phyloP scores from a whole-genome alignment of 2,329 filamentous ascomycete genomes.

The Immersiporthe knoxdaviesiana region DNA sequence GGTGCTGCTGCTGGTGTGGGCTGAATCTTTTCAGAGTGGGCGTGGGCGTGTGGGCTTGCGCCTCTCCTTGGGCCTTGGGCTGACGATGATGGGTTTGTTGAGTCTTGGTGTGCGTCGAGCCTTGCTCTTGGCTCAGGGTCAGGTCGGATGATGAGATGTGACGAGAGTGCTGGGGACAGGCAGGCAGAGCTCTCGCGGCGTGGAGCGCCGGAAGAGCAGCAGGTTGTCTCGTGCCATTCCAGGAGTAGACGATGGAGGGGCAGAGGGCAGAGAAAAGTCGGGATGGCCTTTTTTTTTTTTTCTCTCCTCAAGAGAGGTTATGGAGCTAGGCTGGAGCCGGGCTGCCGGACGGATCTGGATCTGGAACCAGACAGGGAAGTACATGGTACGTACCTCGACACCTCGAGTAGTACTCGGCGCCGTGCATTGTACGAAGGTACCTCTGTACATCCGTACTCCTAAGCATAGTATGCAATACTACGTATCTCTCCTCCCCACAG shows the following conservation, averaged over 20 bases:
- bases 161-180: slow-evolving; percentile 17
- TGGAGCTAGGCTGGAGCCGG: slow-evolving; percentile 15
- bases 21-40: background rate
- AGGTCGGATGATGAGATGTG: background rate
- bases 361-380: background rate
- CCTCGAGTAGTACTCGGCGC: background rate
- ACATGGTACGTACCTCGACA: background rate
- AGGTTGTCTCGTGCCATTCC: slow-evolving; percentile 47
- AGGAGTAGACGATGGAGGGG: slow-evolving; percentile 40
- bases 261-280: slow-evolving; percentile 39
- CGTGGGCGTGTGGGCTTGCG: background rate
- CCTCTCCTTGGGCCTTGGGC: background rate
- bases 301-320: slow-evolving; percentile 35
- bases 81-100: background rate
- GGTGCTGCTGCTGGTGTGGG: background rate
- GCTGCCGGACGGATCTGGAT: slow-evolving; percentile 18
- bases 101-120: slow-evolving; percentile 1
- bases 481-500: background rate
- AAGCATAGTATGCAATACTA: too few species aligned
- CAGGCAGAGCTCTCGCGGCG: slow-evolving; percentile 40
- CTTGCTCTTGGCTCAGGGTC: background rate
- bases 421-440: background rate
- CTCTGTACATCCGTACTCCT: background rate
- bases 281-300: slow-evolving; percentile 47
- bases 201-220: slow-evolving; percentile 42